Evolutionary conservation across 495 filamentous ascomycete genomes (phyloP), one percentile per base, ranked within the genome.

Genomic region (Chaetomidium leptoderma): DNA sequence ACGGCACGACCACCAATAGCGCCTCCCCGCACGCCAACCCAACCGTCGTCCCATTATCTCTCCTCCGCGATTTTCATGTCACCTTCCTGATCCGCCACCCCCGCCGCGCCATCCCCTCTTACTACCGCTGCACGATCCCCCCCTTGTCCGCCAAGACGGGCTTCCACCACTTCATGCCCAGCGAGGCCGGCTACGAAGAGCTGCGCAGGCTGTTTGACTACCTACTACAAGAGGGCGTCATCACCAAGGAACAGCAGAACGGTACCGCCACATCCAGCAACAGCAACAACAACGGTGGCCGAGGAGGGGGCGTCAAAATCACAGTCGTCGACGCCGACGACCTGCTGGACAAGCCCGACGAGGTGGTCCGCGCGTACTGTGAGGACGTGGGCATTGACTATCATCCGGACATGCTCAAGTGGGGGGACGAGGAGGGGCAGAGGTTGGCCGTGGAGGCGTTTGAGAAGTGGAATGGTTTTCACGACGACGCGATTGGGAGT

Each of bases 11-110:
- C 82, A 88, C 64, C 72, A 78, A 6, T 76, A 26, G 21, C 19
- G 3, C 37, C 44, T n/a, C n/a, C n/a, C n/a, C n/a, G n/a, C 7
- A 7, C 43, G 6, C 76, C 23, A 97, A 97, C 69, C 92, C 92
- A 14, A 95, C 92, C 8, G 85, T 95, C 16, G 70, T 97, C 49
- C 93, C 93, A 14, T 68, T 78, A 3, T 77, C 78, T 17, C 67
- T 90, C 49, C 77, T 96, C 37, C 72, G 77, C 57, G 68, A 79
- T 50, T 97, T 95, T 77, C 90, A 96, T 65, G 96, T 91, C 77
- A 88, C 91, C n/a, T 97, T 98, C 77, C 80, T 98, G 36, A 97
- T 98, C 76, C 91, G 93, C 49, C 90, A 97, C 73, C 93, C 93
- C 29, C 83, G 87, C 51, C 80, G 76, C 68, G 88, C 88, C 60